Evolutionary conservation across 768 basidiomycete genomes (phyloP), one percentile per base, ranked within the genome.

Genomic region (Tephrocybe rancida): DNA sequence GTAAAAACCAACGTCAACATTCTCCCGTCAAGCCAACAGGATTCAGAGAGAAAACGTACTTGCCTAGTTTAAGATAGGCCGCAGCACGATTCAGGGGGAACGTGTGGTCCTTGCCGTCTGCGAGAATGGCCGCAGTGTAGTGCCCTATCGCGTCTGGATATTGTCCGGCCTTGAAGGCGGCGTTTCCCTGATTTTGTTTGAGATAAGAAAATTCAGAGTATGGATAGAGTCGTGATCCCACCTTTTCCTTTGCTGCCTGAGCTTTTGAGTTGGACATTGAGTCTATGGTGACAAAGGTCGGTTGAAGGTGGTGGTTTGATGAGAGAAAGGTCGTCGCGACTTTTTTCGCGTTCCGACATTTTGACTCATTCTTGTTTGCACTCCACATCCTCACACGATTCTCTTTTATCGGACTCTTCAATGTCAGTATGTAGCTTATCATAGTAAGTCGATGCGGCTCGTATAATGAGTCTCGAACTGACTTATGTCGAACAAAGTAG

Each of bases 1-100:
- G n/a, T n/a, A n/a, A n/a, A n/a, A n/a, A n/a, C n/a, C n/a, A 39
- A 11, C 13, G 50, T 50, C 57, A 39, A 51, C 41, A 61, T 55
- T 44, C 53, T 58, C 53, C 55, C 50, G 34, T 54, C 38, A 44
- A 18, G 48, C 55, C 18, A 52, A 24, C 44, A 37, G 25, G 29
- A 32, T 22, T 30, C 38, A 49, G 26, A 38, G 49, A 48, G 53
- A 61, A n/a, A 70, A 87, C 92, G 75, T 78, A 94, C 94, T 96
- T 97, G 82, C 85, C 87, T 74, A 96, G 82, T 79, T 94, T 95
- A 56, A 98, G 80, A 74, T 95, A 95, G 24, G 93, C 92, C 30
- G 92, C 90, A 3, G 93, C 91, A 39, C 95, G 84, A 66, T 98
- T 98, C 29, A 95, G 77, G 29, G 88, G 85, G 58, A 87, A 90